phyloP scores from a whole-genome alignment of 2,329 filamentous ascomycete genomes.

The Nigrospora sphaerica region DNA sequence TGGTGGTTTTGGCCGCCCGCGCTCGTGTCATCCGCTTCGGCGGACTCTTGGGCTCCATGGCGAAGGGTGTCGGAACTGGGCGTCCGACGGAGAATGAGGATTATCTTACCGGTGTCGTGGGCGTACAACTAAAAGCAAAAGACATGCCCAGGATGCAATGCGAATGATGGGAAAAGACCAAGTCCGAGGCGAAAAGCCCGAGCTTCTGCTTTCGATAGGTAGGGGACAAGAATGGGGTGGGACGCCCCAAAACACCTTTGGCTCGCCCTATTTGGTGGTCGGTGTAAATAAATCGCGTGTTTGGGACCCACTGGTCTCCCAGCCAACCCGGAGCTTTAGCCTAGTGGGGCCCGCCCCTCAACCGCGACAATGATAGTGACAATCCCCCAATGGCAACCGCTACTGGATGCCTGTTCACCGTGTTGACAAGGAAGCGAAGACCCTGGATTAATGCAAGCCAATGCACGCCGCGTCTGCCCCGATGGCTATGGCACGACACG shows the following conservation, averaged over 20 bases:
- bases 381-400: no score
- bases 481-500: no score
- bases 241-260: neutral
- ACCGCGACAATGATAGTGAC: no score
- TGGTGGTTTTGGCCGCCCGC: slow-evolving; percentile 31
- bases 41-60: slow-evolving; percentile 47
- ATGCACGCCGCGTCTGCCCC: no score
- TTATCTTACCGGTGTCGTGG: slow-evolving; percentile 2
- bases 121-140: neutral
- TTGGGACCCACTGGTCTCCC: no score
- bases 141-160: neutral
- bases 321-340: no score
- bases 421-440: no score
- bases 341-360: no score
- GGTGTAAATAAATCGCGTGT: no score
- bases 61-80: slow-evolving; percentile 7
- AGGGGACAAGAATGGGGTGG: neutral
- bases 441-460: no score
- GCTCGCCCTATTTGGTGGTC: no score
- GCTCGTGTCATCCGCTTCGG: slow-evolving; percentile 54
- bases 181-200: neutral
- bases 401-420: no score
- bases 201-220: neutral
- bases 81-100: neutral
- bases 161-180: neutral